Conservation (phyloP, 345 rosid species). For the Lenwebbia sp. region DNA sequence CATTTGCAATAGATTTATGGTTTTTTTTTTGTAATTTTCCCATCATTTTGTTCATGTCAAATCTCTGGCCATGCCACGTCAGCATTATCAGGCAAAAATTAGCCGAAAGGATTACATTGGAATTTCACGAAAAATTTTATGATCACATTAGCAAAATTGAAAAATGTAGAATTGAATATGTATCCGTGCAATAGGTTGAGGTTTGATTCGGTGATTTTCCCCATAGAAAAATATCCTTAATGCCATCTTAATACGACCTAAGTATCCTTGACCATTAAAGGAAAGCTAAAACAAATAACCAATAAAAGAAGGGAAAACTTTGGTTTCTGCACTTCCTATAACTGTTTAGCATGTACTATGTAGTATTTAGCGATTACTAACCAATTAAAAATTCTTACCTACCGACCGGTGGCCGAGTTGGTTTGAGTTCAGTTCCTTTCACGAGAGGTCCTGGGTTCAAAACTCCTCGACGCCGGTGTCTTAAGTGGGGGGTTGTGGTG, state of each 20-base stretch:
- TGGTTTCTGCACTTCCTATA: background rate
- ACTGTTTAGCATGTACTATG: background rate
- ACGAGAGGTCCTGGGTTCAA: too few species aligned
- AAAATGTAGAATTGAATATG: too few species aligned
- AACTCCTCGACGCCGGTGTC: too few species aligned
- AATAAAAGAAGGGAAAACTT: background rate
- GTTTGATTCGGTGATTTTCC: background rate
- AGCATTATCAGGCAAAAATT: background rate
- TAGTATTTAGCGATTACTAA: too few species aligned
- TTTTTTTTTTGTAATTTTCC: too few species aligned
- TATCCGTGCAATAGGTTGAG: background rate
- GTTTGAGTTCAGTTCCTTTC: too few species aligned
- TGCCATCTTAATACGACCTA: background rate
- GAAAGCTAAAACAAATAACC: background rate
- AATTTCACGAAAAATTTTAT: too few species aligned
- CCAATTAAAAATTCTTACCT: too few species aligned
- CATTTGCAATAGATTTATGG: too few species aligned
- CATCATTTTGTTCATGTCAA: background rate
- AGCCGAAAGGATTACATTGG: background rate
- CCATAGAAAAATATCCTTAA: background rate
- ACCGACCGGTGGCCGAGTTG: too few species aligned
- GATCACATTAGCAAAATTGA: too few species aligned
- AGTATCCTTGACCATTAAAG: background rate
- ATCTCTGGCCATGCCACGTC: fast-evolving
- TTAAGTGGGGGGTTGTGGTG: too few species aligned